These are phyloP conservation scores for Mycena capillaripes DNA, from an alignment of 768 basidiomycete species.

Conservation along the genomic window DNA sequence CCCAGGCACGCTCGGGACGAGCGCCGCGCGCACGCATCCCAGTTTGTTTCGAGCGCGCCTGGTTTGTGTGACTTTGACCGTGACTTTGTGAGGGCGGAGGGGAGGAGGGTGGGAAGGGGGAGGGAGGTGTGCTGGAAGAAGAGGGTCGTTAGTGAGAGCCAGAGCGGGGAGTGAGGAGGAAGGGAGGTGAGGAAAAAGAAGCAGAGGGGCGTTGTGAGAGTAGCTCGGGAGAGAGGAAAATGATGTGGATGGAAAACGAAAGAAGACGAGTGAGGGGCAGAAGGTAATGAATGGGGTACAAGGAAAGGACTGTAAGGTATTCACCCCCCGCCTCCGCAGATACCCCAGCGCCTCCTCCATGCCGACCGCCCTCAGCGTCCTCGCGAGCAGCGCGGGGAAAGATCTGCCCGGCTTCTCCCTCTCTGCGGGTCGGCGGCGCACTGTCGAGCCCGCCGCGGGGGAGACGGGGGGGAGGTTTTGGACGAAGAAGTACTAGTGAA, in stretches of 20 bases:
- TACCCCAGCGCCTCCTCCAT: conserved; percentile 29
- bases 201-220: too few relatives aligned
- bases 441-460: not conserved
- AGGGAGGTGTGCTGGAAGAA: conserved; percentile 56
- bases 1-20: too few relatives aligned
- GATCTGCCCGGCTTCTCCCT: conserved; percentile 24
- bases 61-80: conserved; percentile 41
- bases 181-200: too few relatives aligned
- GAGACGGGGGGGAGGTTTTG: conserved; percentile 61
- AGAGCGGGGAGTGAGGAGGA: not conserved
- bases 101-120: conserved; percentile 54
- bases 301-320: too few relatives aligned
- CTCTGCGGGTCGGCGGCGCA: not conserved
- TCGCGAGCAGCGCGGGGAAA: conserved; percentile 28
- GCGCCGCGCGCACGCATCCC: too few relatives aligned
- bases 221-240: too few relatives aligned
- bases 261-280: too few relatives aligned
- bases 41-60: not conserved
- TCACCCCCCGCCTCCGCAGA: conserved; percentile 26
- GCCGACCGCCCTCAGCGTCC: conserved; percentile 21
- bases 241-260: too few relatives aligned
- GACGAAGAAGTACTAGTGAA: conserved; percentile 68
- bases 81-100: conserved; percentile 49
- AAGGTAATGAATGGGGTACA: too few relatives aligned
- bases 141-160: not conserved